phyloP scores from a whole-genome alignment of 2,329 filamentous ascomycete species.

The Hortaea sp. region DNA sequence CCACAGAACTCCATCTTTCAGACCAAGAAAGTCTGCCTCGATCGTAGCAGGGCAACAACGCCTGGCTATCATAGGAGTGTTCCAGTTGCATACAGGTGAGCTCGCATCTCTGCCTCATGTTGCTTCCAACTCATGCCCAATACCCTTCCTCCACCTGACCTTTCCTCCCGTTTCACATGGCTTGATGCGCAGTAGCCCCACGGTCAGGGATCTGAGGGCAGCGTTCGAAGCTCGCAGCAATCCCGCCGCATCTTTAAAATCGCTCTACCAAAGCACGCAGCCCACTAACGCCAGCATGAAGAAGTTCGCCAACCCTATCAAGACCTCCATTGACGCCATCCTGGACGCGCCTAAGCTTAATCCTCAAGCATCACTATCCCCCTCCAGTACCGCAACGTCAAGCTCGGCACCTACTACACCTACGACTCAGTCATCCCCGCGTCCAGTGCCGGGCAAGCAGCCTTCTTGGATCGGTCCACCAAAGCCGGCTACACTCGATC shows the following conservation, averaged over 20 bases:
- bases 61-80: too few relatives aligned
- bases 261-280: background rate
- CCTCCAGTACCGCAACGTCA: background rate
- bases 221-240: slow-evolving; percentile 1
- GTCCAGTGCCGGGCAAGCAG: background rate
- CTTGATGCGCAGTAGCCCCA: background rate
- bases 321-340: slow-evolving; percentile 5
- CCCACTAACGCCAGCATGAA: background rate
- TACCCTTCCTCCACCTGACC: background rate
- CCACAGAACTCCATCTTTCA: too few relatives aligned
- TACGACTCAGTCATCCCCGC: background rate
- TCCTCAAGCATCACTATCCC: background rate
- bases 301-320: slow-evolving; percentile 1
- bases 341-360: background rate
- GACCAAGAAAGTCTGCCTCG: too few relatives aligned
- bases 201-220: slow-evolving; percentile 1
- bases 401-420: background rate
- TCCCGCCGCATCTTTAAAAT: background rate
- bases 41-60: too few relatives aligned
- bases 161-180: background rate
- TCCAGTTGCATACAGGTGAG: background rate
- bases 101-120: background rate
- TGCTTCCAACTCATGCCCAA: background rate
- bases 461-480: slow-evolving; percentile 23
- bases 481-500: slow-evolving; percentile 10